Percentiles rank a stretch among this genome's conserved stretches.
phyloP scores from a whole-genome alignment of 306 rosid genomes.

The Spatholobus suberectus region DNA sequence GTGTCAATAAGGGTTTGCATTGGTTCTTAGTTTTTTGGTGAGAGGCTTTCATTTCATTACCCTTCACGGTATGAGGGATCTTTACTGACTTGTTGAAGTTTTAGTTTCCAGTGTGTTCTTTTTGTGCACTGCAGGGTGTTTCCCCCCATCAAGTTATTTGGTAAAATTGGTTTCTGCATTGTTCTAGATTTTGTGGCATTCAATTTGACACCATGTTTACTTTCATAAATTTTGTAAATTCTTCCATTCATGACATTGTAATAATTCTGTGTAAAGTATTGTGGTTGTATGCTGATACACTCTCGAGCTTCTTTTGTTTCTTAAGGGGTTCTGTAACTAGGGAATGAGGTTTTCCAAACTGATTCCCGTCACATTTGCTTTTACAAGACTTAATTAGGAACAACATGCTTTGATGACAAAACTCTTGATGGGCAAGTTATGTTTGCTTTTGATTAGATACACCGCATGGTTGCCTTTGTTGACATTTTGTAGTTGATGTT shows the following conservation, averaged over 20 bases:
- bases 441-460: neutral
- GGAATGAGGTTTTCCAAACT: neutral
- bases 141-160: neutral
- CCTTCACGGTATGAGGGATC: neutral
- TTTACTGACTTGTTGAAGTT: neutral
- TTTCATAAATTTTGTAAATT: neutral
- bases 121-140: slow-evolving; percentile 13
- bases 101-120: neutral
- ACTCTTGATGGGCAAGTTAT: neutral
- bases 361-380: neutral
- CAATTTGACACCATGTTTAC: neutral
- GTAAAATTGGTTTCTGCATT: neutral
- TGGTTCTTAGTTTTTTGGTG: neutral
- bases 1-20: neutral
- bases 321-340: neutral
- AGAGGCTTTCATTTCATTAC: neutral
- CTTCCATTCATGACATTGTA: neutral
- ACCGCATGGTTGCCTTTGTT: neutral
- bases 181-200: neutral
- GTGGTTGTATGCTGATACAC: neutral
- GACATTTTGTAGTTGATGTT: neutral
- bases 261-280: neutral
- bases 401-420: neutral
- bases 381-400: neutral
- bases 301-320: neutral